A percentile compares a stretch with the other conserved stretches of the same genome.
Conservation (phyloP, 768 basidiomycete genomes). For the Tricholoma sp. region DNA sequence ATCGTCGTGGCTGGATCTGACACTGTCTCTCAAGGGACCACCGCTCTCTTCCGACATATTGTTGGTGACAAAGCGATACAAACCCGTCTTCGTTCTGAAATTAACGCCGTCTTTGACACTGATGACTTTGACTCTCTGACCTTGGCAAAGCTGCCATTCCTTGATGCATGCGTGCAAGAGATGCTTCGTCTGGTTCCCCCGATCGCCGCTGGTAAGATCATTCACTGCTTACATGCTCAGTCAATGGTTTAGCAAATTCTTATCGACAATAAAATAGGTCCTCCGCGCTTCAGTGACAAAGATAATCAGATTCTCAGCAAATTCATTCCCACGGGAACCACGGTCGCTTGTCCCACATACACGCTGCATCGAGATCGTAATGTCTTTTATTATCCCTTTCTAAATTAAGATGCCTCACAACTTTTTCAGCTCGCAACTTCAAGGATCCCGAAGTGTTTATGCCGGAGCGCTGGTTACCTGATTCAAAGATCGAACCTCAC, state of each 20-base stretch:
- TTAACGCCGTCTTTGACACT: slow-evolving; percentile 1
- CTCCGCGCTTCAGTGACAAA: slow-evolving; percentile 9
- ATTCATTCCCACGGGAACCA: slow-evolving; percentile 8
- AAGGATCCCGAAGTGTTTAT: slow-evolving; percentile 14
- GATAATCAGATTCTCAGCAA: slow-evolving; percentile 2
- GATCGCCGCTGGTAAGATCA: not conserved
- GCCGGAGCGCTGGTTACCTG: slow-evolving; percentile 17
- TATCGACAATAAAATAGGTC: slow-evolving; percentile 2
- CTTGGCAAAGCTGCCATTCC: slow-evolving; percentile 1
- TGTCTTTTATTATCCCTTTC: not conserved
- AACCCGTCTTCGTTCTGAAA: not conserved
- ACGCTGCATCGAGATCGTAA: slow-evolving; percentile 12
- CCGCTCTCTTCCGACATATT: slow-evolving; percentile 4
- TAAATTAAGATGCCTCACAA: not conserved
- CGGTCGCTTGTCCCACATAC: slow-evolving; percentile 13
- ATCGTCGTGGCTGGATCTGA: slow-evolving; percentile 6
- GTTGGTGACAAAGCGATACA: not conserved
- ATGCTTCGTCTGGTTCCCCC: not conserved
- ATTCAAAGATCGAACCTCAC: slow-evolving; percentile 1
- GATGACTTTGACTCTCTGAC: slow-evolving; percentile 1
- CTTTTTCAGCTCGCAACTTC: slow-evolving; percentile 13
- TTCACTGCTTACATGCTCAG: not conserved
- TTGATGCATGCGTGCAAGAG: slow-evolving; percentile 1
- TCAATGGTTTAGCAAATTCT: not conserved
- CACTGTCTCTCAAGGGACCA: not conserved